Base-by-base conservation (phyloP, 371 early-diverging fungal species). In the Rhizomucor miehei region DNA sequence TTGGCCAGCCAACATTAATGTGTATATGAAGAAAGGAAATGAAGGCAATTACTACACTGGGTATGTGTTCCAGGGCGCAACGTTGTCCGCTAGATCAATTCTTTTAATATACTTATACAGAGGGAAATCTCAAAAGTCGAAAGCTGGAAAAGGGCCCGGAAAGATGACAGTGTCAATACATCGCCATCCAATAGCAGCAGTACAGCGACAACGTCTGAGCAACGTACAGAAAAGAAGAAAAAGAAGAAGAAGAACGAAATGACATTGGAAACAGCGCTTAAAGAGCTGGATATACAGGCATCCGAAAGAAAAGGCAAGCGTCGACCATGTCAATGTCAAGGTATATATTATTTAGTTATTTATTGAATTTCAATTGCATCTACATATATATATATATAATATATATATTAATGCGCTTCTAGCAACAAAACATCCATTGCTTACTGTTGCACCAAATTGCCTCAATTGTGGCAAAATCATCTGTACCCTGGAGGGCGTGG, bases 381-480 rank as follows among this genome's bases (percentile, higher is more conserved):
- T 14, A 48, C 13, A 37, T 1, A 23, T 11, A n/a, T 5, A 36
- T 13, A 24, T 44, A n/a, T 2, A n/a, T 25, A 9, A 49, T 20
- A 29, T 23, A n/a, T 54, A 39, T 51, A 23, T 8, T 43, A 17
- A 41, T 46, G 17, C 39, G 34, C 48, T 45, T 24, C 23, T 63
- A 85, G 94, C 92, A 1, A 82, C 88, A 0, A 84, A 83, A 25
- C 96, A 95, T 65, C 80, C 79, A 17, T 63, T 95, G 44, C 60
- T 93, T 14, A 87, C 87, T 0, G 72, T 79, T 44, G 82, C 82
- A n/a, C 85, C 85, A 1, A 95, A 95, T 62, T 95, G 96, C 57
- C 64, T 95, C 23, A 81, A 67, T 34, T 95, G 96, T 62, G 96
- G 96, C 14, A 90, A 89, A 53, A 91, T 95, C 53, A 82, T 94